Base-by-base conservation (phyloP, 176 grass and related monocot genomes). In the Oryza rufipogon region DNA sequence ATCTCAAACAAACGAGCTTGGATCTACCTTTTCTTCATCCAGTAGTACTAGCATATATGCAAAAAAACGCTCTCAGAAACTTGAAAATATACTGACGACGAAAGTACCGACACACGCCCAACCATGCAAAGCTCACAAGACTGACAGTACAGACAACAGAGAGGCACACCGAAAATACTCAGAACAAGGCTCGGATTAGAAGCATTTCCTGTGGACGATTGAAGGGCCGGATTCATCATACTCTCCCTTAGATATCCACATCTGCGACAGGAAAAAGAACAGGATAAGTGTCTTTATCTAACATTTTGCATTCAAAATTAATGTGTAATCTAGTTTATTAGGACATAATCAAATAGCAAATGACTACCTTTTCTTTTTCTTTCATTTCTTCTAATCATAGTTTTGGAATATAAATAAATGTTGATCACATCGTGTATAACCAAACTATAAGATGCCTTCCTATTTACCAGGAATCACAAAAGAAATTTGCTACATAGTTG, bases 211-310 rank as follows among this genome's bases (percentile, higher is more conserved):
- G 49, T 85, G 87, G 64, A 85, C 82, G 3, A 85, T 85, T 11
- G 82, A 80, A 80, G 82, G 87, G 48, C 87, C 87, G 2, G 87
- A 89, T 70, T 89, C 87, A 15, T 89, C 82, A 0, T 89, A 89
- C 54, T 89, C 87, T 80, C 76, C 86, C 70, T 81, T 85, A 0
- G 82, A 89, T 85, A 89, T 85, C 87, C 87, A 89, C 82, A 81
- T 89, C 77, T 85, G 82, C 17, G 0, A 41, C 14, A 85, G 11
- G 32, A 64, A 85, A 83, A 7, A 16, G 71, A 72, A n/a, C 19
- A 16, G 26, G 5, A 7, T 46, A 64, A 78, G 66, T 61, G 26
- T 44, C 60, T 25, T 73, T 17, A 52, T 65, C 4, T 48, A 65
- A 65, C 56, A 25, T 5, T 5, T 54, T 34, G 47, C 64, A 15